phyloP scores from a whole-genome alignment of 352 stramenopile species.

The Elongisporangium undulatum region DNA sequence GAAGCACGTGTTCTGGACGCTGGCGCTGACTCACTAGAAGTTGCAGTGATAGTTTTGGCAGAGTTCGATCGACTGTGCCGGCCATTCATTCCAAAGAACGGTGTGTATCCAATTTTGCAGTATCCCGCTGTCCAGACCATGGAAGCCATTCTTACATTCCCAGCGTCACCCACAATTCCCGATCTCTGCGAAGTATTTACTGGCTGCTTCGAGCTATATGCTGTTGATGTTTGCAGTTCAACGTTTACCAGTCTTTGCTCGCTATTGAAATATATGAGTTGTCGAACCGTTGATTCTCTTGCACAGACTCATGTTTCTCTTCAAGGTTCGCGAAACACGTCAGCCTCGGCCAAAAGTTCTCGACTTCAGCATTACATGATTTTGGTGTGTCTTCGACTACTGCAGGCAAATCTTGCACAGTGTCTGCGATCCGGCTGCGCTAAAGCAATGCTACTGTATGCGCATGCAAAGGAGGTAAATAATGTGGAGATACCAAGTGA shows the following conservation, averaged over 20 bases:
- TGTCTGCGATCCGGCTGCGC: conserved; percentile 55
- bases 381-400: conserved; percentile 54
- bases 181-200: conserved; percentile 17
- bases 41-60: conserved; percentile 59
- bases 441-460: conserved; percentile 22
- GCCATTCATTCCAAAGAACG: conserved; percentile 36
- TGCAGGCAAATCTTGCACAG: conserved; percentile 74
- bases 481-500: background rate
- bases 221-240: conserved; percentile 34
- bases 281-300: conserved; percentile 23
- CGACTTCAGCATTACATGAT: conserved; percentile 65
- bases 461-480: background rate
- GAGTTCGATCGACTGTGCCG: conserved; percentile 72
- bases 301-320: conserved; percentile 5
- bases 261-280: conserved; percentile 38
- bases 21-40: conserved; percentile 22
- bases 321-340: background rate
- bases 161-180: background rate
- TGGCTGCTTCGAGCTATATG: conserved; percentile 35
- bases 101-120: conserved; percentile 21
- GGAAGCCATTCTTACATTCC: conserved; percentile 11
- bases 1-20: background rate
- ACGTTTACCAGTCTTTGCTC: conserved; percentile 38
- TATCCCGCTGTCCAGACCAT: conserved; percentile 18
- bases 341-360: background rate